Evolutionary conservation across 257 asterid species (phyloP).

Genomic region (Solanum raphanifolium): DNA sequence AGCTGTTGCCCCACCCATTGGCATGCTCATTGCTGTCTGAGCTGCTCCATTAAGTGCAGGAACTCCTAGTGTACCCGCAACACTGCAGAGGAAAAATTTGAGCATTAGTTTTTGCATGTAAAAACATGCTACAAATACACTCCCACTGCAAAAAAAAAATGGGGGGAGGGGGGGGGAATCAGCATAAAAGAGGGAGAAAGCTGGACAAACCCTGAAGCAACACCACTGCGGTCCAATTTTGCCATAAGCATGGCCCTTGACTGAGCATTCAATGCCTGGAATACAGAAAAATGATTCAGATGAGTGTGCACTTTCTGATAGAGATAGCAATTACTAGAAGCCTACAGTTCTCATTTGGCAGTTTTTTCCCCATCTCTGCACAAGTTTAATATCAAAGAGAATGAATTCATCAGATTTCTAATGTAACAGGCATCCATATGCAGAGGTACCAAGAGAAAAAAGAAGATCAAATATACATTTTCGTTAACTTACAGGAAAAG

Average conservation of each 20-base stretch:
- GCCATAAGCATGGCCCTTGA: slow-evolving; percentile 96
- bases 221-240: slow-evolving; percentile 90
- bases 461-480: background rate
- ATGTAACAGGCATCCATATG: background rate
- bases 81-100: slow-evolving; percentile 27
- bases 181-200: background rate
- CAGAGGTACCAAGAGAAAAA: background rate
- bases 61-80: slow-evolving; percentile 58
- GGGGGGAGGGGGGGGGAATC: too few relatives aligned
- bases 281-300: background rate
- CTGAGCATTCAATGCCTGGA: slow-evolving; percentile 89
- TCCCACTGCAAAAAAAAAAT: background rate
- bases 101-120: background rate
- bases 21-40: slow-evolving; percentile 53
- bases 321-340: background rate
- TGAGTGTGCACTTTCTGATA: background rate
- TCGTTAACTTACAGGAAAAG: background rate
- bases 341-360: background rate
- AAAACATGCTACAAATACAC: background rate
- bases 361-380: background rate
- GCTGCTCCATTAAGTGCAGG: slow-evolving; percentile 62
- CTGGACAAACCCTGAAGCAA: slow-evolving; percentile 56
- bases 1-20: slow-evolving; percentile 48
- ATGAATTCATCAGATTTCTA: background rate
- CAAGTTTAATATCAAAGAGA: background rate